phyloP scores from a whole-genome alignment of 352 stramenopile species.

The Phytophthora pseudosyringae region DNA sequence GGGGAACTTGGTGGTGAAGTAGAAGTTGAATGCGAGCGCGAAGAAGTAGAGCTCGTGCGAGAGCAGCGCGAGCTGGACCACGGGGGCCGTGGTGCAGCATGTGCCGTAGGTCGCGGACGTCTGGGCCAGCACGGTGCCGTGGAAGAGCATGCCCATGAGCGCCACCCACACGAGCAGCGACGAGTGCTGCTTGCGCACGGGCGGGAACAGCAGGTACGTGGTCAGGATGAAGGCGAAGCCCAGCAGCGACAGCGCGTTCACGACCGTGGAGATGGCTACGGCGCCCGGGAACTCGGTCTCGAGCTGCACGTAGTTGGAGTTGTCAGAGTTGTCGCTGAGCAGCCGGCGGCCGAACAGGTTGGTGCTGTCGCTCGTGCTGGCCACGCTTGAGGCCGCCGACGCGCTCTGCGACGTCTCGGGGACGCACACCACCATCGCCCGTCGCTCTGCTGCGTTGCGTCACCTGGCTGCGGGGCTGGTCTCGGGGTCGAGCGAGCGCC shows the following conservation, averaged over 20 bases:
- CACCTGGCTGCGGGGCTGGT: conserved; percentile 4
- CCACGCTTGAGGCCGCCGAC: conserved; percentile 21
- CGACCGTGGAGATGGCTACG: conserved; percentile 57
- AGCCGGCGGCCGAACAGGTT: conserved; percentile 45
- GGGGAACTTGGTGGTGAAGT: conserved; percentile 89
- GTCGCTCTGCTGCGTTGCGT: conserved; percentile 15
- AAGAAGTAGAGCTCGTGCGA: conserved; percentile 89
- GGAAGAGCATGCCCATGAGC: conserved; percentile 81
- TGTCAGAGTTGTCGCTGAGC: conserved; percentile 16
- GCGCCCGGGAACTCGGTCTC: conserved; percentile 66
- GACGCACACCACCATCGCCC: conserved; percentile 38
- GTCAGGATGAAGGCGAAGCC: conserved; percentile 81
- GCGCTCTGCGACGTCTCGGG: conserved; percentile 22
- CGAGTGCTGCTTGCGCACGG: conserved; percentile 82
- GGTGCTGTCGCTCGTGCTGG: conserved; percentile 31
- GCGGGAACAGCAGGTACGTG: conserved; percentile 83
- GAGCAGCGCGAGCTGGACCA: conserved; percentile 76
- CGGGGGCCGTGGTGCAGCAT: conserved; percentile 67
- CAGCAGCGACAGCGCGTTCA: conserved; percentile 73
- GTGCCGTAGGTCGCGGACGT: conserved; percentile 49
- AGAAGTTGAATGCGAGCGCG: conserved; percentile 85
- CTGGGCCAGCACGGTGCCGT: conserved; percentile 71
- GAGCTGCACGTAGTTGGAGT: conserved; percentile 29
- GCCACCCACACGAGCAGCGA: conserved; percentile 84
- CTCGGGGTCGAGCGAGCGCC: conserved; percentile 4